Conservation (phyloP, 345 rosid genomes). For the Acer campestre region DNA sequence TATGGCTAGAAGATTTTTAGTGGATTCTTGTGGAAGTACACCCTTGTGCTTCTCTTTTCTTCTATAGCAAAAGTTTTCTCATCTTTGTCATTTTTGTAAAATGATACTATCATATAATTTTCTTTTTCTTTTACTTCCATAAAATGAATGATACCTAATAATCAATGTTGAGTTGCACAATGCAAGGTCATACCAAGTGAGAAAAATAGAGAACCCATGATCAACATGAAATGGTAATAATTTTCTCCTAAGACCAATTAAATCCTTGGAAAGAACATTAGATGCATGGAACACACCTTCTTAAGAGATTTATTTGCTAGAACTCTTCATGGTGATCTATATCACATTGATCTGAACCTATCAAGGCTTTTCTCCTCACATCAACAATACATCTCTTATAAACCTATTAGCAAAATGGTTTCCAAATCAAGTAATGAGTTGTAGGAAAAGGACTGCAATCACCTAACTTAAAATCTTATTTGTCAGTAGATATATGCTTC, state of each 20-base stretch:
- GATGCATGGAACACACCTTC: neutral
- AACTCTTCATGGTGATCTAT: constrained; percentile 1
- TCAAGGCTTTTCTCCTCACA: neutral
- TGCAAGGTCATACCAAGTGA: neutral
- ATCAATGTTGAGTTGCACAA: neutral
- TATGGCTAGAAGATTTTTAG: neutral
- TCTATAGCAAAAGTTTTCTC: neutral
- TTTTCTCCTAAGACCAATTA: neutral
- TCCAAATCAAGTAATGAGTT: neutral
- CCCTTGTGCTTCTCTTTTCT: neutral
- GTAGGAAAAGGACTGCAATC: neutral
- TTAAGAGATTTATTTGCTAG: neutral
- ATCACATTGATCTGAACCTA: neutral
- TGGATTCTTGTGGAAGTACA: neutral
- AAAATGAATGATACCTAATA: neutral
- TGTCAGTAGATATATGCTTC: neutral
- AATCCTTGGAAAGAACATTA: neutral
- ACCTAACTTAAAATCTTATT: neutral
- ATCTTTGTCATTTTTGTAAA: neutral
- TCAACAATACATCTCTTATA: neutral
- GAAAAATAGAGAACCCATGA: neutral
- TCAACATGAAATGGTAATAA: neutral
- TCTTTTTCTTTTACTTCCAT: neutral
- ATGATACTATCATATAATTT: neutral
- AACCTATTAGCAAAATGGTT: neutral